phyloP scores from a whole-genome alignment of 1,284 basidiomycete genomes.

The Papiliotrema nemorosa region DNA sequence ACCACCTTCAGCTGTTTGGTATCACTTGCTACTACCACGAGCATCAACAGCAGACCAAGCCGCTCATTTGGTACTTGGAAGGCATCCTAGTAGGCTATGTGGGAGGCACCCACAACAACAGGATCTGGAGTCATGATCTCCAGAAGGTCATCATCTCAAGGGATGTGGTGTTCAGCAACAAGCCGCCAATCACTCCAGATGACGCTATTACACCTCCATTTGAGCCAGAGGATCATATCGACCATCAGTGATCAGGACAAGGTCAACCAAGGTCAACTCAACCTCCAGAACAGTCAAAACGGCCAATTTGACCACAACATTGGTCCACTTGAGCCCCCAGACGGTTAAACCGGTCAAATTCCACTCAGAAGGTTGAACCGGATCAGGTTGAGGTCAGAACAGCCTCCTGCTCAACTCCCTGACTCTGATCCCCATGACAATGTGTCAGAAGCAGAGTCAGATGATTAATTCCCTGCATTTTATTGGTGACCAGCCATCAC shows the following conservation, averaged over 20 bases:
- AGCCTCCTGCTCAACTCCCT: not conserved
- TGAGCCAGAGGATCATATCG: not conserved
- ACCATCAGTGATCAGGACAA: not conserved
- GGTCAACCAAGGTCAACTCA: not conserved
- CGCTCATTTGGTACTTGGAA: not conserved
- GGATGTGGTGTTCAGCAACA: not conserved
- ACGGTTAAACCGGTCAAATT: no score
- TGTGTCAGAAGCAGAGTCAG: no score
- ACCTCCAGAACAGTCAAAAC: no score
- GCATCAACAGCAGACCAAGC: not conserved
- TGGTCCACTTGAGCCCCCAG: no score
- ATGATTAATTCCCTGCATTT: no score
- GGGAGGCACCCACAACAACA: not conserved
- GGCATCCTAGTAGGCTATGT: not conserved
- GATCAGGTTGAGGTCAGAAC: no score
- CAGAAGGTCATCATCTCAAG: not conserved
- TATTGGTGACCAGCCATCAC: no score
- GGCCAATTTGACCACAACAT: no score
- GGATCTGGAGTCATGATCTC: not conserved
- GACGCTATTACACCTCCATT: not conserved
- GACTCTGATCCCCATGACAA: no score
- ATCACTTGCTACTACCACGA: not conserved
- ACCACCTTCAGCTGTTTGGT: conserved; percentile 6
- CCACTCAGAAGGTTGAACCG: no score
- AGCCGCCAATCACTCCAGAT: no score